A percentile compares a stretch with the other conserved stretches of the same genome.
Conservation (phyloP, 441 rosid species). For the Arabidopsis hybrid region DNA sequence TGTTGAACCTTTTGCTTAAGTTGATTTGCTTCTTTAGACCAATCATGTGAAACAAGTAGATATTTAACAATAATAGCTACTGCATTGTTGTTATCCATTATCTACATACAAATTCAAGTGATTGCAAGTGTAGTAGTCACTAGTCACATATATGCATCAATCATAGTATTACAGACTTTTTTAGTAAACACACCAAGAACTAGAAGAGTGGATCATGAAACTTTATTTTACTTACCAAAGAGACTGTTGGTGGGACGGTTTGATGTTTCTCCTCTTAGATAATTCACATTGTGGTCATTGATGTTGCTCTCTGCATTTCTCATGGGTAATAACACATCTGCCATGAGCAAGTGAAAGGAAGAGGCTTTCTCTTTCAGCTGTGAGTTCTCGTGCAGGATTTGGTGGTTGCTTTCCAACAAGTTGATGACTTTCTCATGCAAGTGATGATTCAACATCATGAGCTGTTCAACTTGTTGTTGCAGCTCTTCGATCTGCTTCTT, state of each 20-base stretch:
- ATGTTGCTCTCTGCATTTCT: slow-evolving; percentile 49
- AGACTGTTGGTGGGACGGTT: slow-evolving; percentile 16
- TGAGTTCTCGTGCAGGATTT: slow-evolving; percentile 70
- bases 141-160: slow-evolving; percentile 14
- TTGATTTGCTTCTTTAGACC: slow-evolving; percentile 30
- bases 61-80: slow-evolving; percentile 1
- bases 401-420: slow-evolving; percentile 71
- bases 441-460: slow-evolving; percentile 60
- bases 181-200: slow-evolving; percentile 21
- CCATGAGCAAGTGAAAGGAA: slow-evolving; percentile 63
- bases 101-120: slow-evolving; percentile 4
- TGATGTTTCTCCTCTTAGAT: slow-evolving; percentile 35
- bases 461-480: slow-evolving; percentile 67
- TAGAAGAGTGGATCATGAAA: slow-evolving; percentile 5
- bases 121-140: slow-evolving; percentile 16
- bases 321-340: slow-evolving; percentile 57
- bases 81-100: slow-evolving; percentile 15
- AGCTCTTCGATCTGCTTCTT: slow-evolving; percentile 82
- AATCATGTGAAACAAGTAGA: background rate
- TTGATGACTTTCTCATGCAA: slow-evolving; percentile 72
- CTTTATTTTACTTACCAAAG: slow-evolving; percentile 32
- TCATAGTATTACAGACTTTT: slow-evolving; percentile 10
- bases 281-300: slow-evolving; percentile 26
- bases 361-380: slow-evolving; percentile 73
- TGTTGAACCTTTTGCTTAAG: slow-evolving; percentile 25